Percentiles rank a stretch among this genome's conserved stretches.
These are phyloP conservation scores for Calamus simplicifolius DNA, from an alignment of 176 grass and related monocot genomes.

Conservation along the genomic window DNA sequence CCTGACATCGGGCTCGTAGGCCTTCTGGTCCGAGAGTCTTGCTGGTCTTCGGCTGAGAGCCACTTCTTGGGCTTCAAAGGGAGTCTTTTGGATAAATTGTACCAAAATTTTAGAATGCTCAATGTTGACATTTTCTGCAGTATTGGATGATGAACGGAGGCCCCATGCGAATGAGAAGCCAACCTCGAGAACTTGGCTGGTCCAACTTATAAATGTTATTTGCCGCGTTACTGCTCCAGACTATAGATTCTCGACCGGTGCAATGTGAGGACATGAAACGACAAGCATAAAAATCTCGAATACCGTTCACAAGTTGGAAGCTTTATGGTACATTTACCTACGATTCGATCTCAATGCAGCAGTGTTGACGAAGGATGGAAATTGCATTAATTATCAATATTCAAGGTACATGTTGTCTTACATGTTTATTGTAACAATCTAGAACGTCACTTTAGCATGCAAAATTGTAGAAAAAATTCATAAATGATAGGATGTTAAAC, in stretches of 20 bases:
- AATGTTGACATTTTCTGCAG: conserved; percentile 40
- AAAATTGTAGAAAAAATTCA: too few relatives aligned
- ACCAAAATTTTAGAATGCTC: conserved; percentile 52
- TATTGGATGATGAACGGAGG: not conserved
- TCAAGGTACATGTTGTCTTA: too few relatives aligned
- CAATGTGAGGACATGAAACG: too few relatives aligned
- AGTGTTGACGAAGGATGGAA: too few relatives aligned
- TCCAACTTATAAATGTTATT: conserved; percentile 10
- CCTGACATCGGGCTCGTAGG: conserved; percentile 33
- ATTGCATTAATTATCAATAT: too few relatives aligned
- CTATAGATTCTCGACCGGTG: conserved; percentile 4
- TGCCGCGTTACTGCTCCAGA: not conserved
- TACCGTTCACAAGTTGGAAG: not conserved
- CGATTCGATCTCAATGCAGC: too few relatives aligned
- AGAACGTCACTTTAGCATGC: too few relatives aligned
- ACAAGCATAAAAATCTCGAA: conserved; percentile 31
- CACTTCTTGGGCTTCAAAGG: conserved; percentile 13
- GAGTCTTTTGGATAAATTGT: conserved; percentile 44
- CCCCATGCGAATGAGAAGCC: not conserved
- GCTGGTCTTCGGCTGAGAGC: conserved; percentile 24
- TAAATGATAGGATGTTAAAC: too few relatives aligned
- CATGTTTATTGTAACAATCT: too few relatives aligned
- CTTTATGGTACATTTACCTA: too few relatives aligned
- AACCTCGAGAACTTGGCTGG: not conserved
- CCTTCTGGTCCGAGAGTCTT: conserved; percentile 40